These are phyloP conservation scores for Boletus semigastroideus DNA, from an alignment of 1,284 basidiomycete genomes.

Conservation along the genomic window DNA sequence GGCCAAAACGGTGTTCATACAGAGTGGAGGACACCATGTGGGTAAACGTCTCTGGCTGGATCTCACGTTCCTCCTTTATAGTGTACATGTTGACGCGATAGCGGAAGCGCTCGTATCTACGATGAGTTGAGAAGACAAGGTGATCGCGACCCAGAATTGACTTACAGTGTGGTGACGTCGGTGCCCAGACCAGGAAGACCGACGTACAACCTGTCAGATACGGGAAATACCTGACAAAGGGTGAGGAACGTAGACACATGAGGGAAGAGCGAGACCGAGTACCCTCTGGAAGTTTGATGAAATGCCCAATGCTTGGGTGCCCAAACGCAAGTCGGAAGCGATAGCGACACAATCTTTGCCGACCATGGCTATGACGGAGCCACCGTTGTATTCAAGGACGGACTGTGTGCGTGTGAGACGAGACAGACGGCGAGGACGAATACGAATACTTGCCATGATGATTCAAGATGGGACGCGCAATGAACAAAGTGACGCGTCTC, in stretches of 20 bases:
- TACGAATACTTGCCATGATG: constrained; percentile 29
- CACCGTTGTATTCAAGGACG: constrained; percentile 89
- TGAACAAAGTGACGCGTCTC: constrained; percentile 18
- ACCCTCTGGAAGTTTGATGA: constrained; percentile 96
- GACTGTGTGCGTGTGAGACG: constrained; percentile 47
- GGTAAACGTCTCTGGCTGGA: constrained; percentile 95
- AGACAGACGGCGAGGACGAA: not conserved
- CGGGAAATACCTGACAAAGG: constrained; percentile 77
- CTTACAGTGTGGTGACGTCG: constrained; percentile 90
- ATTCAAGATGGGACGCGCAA: constrained; percentile 20
- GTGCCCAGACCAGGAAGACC: constrained; percentile 93
- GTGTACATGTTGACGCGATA: constrained; percentile 99
- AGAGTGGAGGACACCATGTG: constrained; percentile 96
- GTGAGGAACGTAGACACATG: constrained; percentile 7
- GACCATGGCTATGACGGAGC: constrained; percentile 98
- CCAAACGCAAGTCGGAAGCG: constrained; percentile 92
- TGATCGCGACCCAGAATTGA: constrained; percentile 2
- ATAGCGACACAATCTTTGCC: constrained; percentile 99
- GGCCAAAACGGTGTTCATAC: constrained; percentile 95
- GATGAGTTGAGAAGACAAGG: constrained; percentile 10
- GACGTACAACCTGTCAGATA: constrained; percentile 91
- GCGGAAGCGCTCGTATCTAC: constrained; percentile 83
- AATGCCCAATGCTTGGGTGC: constrained; percentile 87
- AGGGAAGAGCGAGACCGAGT: constrained; percentile 13
- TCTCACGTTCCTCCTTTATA: constrained; percentile 98